phyloP scores from a whole-genome alignment of 2,329 filamentous ascomycete genomes.

The Karstenula rhodostoma region DNA sequence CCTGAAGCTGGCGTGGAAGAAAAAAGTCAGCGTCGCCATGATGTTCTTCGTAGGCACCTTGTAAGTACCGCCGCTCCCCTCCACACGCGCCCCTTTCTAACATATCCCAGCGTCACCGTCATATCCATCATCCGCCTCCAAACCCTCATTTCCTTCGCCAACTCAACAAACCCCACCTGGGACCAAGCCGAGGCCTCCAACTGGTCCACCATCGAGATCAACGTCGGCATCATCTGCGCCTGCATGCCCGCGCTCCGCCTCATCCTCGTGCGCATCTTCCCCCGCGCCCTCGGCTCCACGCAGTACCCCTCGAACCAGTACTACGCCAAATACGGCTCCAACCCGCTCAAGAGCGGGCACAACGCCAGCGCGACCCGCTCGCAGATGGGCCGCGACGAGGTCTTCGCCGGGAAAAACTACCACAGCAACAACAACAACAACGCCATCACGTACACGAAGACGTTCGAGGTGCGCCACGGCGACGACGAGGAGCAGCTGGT shows the following conservation, averaged over 20 bases:
- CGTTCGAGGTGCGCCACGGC: conserved; percentile 28
- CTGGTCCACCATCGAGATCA: conserved; percentile 55
- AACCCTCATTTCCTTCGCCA: conserved; percentile 53
- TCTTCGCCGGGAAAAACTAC: too few relatives aligned
- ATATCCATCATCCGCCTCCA: conserved; percentile 56
- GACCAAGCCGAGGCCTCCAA: conserved; percentile 51
- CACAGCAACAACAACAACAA: conserved; percentile 6
- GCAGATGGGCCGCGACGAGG: conserved; percentile 3
- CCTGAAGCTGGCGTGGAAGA: conserved; percentile 39
- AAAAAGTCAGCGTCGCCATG: conserved; percentile 43
- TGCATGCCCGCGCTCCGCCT: conserved; percentile 54
- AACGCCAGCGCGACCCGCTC: conserved; percentile 12
- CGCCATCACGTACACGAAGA: conserved; percentile 28
- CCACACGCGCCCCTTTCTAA: conserved; percentile 3
- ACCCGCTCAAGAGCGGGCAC: conserved; percentile 9
- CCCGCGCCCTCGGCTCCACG: conserved; percentile 48
- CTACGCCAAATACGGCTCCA: conserved; percentile 24
- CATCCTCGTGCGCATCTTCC: conserved; percentile 49
- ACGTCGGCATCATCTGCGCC: conserved; percentile 56
- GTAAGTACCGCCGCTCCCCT: conserved; percentile 26
- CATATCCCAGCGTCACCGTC: conserved; percentile 49
- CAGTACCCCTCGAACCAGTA: conserved; percentile 23
- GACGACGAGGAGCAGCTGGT: conserved; percentile 31
- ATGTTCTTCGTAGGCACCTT: conserved; percentile 48
- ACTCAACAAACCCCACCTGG: conserved; percentile 52